Conservation (phyloP, 768 basidiomycete genomes). For the Boletales sp. region DNA sequence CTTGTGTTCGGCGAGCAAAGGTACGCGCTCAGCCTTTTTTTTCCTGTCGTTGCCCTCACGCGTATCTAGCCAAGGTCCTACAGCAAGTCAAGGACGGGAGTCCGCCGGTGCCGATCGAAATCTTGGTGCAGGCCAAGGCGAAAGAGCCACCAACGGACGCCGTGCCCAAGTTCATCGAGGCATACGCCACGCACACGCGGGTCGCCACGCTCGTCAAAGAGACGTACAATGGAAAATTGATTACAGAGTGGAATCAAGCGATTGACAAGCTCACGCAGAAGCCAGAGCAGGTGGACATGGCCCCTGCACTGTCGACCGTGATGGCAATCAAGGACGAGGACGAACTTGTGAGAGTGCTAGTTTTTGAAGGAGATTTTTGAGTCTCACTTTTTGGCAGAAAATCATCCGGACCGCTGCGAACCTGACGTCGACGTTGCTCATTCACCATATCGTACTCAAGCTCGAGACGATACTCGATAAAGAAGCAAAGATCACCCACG, state of each 20-base stretch:
- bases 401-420: constrained; percentile 66
- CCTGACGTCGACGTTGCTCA: constrained; percentile 81
- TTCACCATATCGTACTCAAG: constrained; percentile 82
- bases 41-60: constrained; percentile 9
- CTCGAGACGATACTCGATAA: constrained; percentile 89
- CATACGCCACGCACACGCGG: constrained; percentile 57
- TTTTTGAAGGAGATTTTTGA: neutral
- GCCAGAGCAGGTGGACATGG: constrained; percentile 79
- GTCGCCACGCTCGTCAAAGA: constrained; percentile 84
- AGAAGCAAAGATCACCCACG: constrained; percentile 88
- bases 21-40: constrained; percentile 36
- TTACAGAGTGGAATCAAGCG: constrained; percentile 79
- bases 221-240: constrained; percentile 77
- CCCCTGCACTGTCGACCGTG: constrained; percentile 66
- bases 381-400: constrained; percentile 52
- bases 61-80: constrained; percentile 72
- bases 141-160: constrained; percentile 78
- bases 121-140: constrained; percentile 72
- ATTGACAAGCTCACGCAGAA: constrained; percentile 52
- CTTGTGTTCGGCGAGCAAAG: constrained; percentile 86
- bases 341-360: constrained; percentile 65
- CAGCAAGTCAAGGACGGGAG: constrained; percentile 65
- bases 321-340: constrained; percentile 90
- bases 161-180: constrained; percentile 61
- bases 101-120: constrained; percentile 63